Evolutionary conservation across 208 protist species (phyloP), one percentile per base, ranked within the genome.

Genomic region (Strigomonas culicis): DNA sequence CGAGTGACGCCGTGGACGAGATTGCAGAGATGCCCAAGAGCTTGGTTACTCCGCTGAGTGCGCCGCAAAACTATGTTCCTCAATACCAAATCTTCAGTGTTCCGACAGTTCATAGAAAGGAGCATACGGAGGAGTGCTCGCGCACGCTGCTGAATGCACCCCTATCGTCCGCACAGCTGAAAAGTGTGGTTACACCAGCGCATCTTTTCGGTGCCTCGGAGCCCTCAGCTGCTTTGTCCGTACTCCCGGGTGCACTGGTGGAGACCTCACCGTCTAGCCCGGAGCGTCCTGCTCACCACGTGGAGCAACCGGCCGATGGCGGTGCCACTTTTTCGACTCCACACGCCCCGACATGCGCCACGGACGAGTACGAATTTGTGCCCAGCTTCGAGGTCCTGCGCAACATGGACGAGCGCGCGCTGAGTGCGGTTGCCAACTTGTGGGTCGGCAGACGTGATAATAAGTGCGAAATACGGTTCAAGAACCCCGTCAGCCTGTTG

Each of bases 401-500:
- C n/a, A 59, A 59, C 15, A 74, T 80, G 58, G 59, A 52, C 39
- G 57, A 79, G 4, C 73, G 85, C n/a, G 56, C 82, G 46, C 77
- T 96, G 17, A 77, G 78, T 22, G 53, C 47, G 47, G 76, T 96
- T 13, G 36, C 62, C 11, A 55, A 75, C 59, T 92, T 96, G 57
- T 64, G 59, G 17, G 66, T 92, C 22, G 67, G 74, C 39, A 78
- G 81, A 7, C 71, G 76, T 32, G 87, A 94, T 69, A 85, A 79
- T 31, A 77, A 81, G 47, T 84, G 70, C 46, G 76, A 74, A 22
- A 61, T 96, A 3, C 59, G 63, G 24, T 96, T 96, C 67, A 66
- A 89, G 32, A 81, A 85, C 19, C 85, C 87, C 24, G 90, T 96
- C n/a, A 92, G 92, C 57, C 61, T 96, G 30, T 75, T 92, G 55